A percentile compares a stretch with the other conserved stretches of the same genome.
Conservation (phyloP, 1,284 basidiomycete species). For the Sporisorium reilianum region DNA sequence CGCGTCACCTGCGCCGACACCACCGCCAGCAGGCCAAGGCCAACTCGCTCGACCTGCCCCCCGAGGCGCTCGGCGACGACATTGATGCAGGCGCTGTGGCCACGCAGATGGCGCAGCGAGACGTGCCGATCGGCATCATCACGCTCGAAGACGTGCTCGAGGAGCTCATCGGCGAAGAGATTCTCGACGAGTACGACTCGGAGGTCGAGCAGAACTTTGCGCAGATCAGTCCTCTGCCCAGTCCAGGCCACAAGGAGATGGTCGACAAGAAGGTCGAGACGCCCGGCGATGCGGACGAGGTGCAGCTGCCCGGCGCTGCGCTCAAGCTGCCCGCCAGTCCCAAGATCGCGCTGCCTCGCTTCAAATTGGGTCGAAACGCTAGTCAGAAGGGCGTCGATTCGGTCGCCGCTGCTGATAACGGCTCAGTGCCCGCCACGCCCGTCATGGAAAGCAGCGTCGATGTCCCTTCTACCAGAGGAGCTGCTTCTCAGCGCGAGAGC, state of each 20-base stretch:
- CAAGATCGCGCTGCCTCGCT: constrained; percentile 44
- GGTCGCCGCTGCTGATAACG: constrained; percentile 1
- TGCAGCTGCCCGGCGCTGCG: constrained; percentile 35
- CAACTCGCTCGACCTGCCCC: constrained; percentile 34
- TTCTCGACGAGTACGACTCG: constrained; percentile 65
- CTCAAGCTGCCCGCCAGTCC: constrained; percentile 42
- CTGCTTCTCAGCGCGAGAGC: constrained; percentile 14
- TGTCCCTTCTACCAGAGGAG: constrained; percentile 6
- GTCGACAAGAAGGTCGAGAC: constrained; percentile 35
- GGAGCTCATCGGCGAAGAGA: constrained; percentile 71
- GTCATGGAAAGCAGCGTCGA: constrained; percentile 22
- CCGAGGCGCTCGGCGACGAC: constrained; percentile 77
- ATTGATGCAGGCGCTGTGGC: constrained; percentile 45
- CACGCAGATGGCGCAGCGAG: constrained; percentile 48
- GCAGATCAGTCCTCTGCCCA: constrained; percentile 54
- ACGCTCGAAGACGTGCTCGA: constrained; percentile 92
- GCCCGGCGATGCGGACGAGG: constrained; percentile 28
- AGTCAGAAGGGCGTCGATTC: constrained; percentile 22
- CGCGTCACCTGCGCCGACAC: constrained; percentile 76
- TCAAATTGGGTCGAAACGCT: constrained; percentile 40
- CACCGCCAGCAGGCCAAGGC: constrained; percentile 75
- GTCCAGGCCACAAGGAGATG: constrained; percentile 53
- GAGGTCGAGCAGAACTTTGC: constrained; percentile 62
- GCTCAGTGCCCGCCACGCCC: constrained; percentile 18
- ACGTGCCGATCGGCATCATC: constrained; percentile 84